A percentile compares a stretch with the other conserved stretches of the same genome.
Evolutionary conservation across 2,329 filamentous ascomycete species (phyloP).

Genomic region (Xylariomycetidae sp.): DNA sequence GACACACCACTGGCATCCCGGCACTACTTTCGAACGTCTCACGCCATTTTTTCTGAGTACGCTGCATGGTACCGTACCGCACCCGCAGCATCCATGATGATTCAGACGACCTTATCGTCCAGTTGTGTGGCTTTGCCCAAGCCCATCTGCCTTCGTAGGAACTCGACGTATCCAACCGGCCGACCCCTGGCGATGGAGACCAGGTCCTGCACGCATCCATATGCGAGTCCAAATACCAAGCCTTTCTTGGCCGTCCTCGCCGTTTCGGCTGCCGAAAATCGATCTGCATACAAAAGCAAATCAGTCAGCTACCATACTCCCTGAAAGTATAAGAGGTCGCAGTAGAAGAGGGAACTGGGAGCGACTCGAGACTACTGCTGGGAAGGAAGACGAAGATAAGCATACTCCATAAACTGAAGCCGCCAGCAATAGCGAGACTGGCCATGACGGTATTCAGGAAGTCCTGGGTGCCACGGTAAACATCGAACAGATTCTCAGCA

Average conservation of each 20-base stretch:
- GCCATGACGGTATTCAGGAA: conserved; percentile 77
- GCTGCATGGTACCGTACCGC: too few relatives aligned
- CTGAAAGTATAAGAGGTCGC: too few relatives aligned
- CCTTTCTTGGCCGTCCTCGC: conserved; percentile 77
- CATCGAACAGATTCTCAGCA: conserved; percentile 81
- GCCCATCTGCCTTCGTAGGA: conserved; percentile 45
- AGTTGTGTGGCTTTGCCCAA: conserved; percentile 24
- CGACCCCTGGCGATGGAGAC: conserved; percentile 66
- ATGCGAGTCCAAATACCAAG: conserved; percentile 71
- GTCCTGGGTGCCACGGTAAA: conserved; percentile 65
- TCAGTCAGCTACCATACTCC: too few relatives aligned
- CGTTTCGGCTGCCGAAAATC: conserved; percentile 72
- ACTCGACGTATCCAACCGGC: conserved; percentile 70
- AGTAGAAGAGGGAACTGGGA: too few relatives aligned
- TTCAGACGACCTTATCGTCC: conserved; percentile 14
- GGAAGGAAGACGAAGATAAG: too few relatives aligned
- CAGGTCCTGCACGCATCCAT: conserved; percentile 76
- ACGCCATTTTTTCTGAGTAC: too few relatives aligned
- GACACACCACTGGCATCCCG: too few relatives aligned
- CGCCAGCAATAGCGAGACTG: conserved; percentile 76
- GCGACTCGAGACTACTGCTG: too few relatives aligned
- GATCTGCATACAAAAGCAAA: conserved; percentile 60
- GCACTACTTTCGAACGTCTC: too few relatives aligned
- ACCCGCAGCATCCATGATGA: too few relatives aligned
- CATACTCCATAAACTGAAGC: conserved; percentile 83